Base-by-base conservation (phyloP, 2,329 filamentous ascomycete genomes). In the Claviceps maximensis region DNA sequence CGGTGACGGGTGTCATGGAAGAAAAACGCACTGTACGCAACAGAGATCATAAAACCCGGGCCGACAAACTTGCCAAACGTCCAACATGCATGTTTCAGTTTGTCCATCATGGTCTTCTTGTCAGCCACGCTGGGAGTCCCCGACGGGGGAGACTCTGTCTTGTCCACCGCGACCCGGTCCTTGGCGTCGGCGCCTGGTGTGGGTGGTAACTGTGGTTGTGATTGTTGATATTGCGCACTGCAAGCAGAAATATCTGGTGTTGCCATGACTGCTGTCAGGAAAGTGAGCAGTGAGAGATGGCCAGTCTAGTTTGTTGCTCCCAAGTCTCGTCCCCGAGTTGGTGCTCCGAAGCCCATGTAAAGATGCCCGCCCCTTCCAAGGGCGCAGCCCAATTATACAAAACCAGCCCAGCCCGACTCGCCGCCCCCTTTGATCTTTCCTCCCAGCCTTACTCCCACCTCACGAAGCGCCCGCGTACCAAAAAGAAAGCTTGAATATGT, bases 31-130 rank as follows among this genome's bases (percentile, higher is more conserved):
- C 74, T 80, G 63, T 80, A 80, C 2, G 77, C 77, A 36, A 80
- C 77, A 5, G 77, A 71, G 38, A 80, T 72, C 67, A 87, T 79
- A 62, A 86, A 84, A 1, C 83, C 83, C 10, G 83, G 83, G 0
- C 83, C 83, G 49, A 86, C 67, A 65, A 86, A 53, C 66, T 63
- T 48, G 69, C 67, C 51, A 74, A 62, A 63, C 9, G 59, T 60
- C 42, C 56, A 46, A 38, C 57, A 49, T n/a, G 51, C 53, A 45
- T 55, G 53, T 52, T 56, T 61, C 40, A 55, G 45, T 49, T 55
- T 58, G 40, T 46, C 53, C n/a, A 61, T 9, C 42, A 21, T 49
- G 52, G 52, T 54, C 50, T 23, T 54, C 50, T 23, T 46, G 31
- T 33, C 50, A 12, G 33, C 36, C 38, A 19, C 33, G 21, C 33